These are phyloP conservation scores for Trichoderma oligosporum DNA, from an alignment of 2,329 filamentous ascomycete genomes.

Conservation along the genomic window DNA sequence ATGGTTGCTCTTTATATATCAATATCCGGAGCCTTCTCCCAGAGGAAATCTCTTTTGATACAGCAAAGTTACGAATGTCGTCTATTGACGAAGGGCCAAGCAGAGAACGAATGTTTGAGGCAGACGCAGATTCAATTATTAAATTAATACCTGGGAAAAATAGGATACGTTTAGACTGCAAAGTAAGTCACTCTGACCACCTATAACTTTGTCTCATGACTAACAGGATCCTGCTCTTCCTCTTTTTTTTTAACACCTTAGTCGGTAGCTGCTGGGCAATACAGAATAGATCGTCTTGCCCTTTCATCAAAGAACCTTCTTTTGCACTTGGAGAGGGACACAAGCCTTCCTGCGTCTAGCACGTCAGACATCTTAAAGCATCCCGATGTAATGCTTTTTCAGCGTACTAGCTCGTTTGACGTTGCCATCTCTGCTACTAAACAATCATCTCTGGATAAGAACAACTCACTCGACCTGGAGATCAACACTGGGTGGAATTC, in stretches of 20 bases:
- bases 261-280: conserved; percentile 67
- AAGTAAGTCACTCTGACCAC: conserved; percentile 28
- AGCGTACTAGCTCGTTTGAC: conserved; percentile 64
- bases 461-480: conserved; percentile 71
- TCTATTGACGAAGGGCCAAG: conserved; percentile 51
- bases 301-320: conserved; percentile 61
- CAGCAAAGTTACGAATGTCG: conserved; percentile 60
- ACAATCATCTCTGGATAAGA: conserved; percentile 73
- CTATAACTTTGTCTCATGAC: conserved; percentile 22
- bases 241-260: conserved; percentile 28
- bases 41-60: conserved; percentile 64
- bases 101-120: conserved; percentile 52
- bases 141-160: conserved; percentile 48
- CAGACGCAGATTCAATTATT: conserved; percentile 23
- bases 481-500: conserved; percentile 73
- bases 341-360: conserved; percentile 44
- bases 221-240: conserved; percentile 21
- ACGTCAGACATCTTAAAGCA: conserved; percentile 52
- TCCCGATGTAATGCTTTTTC: conserved; percentile 68
- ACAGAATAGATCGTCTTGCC: conserved; percentile 68
- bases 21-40: conserved; percentile 68
- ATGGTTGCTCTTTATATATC: conserved; percentile 70
- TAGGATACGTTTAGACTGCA: conserved; percentile 35
- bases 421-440: conserved; percentile 63
- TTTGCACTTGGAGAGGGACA: conserved; percentile 62